Evolutionary conservation across 2,329 filamentous ascomycete genomes (phyloP).

Genomic region (Aspergillus amoenus): DNA sequence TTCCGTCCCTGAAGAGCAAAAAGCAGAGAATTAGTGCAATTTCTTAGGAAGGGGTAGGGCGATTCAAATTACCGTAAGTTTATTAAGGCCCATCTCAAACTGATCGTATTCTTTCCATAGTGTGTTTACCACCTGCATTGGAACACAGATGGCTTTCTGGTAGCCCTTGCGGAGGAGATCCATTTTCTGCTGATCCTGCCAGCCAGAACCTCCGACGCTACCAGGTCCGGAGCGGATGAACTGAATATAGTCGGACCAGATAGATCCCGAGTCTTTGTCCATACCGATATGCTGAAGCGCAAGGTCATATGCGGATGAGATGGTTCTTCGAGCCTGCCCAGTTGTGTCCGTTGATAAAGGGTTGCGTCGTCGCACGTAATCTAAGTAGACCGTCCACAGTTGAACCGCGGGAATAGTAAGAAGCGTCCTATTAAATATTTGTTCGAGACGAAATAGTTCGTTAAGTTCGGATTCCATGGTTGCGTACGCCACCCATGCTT

Average conservation of each 20-base stretch:
- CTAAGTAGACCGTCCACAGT: slow-evolving; percentile 90
- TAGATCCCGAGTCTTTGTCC: slow-evolving; percentile 82
- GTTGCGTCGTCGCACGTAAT: slow-evolving; percentile 90
- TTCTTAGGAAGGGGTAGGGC: neutral
- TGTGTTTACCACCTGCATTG: slow-evolving; percentile 76
- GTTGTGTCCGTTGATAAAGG: slow-evolving; percentile 78
- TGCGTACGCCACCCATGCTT: slow-evolving; percentile 85
- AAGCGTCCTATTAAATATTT: slow-evolving; percentile 78
- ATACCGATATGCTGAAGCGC: slow-evolving; percentile 86
- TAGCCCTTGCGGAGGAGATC: slow-evolving; percentile 89
- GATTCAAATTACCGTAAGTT: slow-evolving; percentile 66
- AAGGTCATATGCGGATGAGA: slow-evolving; percentile 87
- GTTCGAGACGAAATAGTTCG: slow-evolving; percentile 76
- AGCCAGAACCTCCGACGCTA: slow-evolving; percentile 76
- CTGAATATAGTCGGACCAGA: slow-evolving; percentile 94
- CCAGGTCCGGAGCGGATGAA: slow-evolving; percentile 90
- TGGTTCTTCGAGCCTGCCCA: slow-evolving; percentile 72
- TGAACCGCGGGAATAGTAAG: slow-evolving; percentile 77
- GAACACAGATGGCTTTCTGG: slow-evolving; percentile 83
- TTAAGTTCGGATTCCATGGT: slow-evolving; percentile 87
- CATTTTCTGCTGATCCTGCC: slow-evolving; percentile 99
- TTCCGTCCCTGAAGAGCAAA: slow-evolving; percentile 71
- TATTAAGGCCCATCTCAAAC: slow-evolving; percentile 93
- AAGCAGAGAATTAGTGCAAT: slow-evolving; percentile 9
- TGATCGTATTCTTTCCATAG: slow-evolving; percentile 98